Base-by-base conservation (phyloP, 2,329 filamentous ascomycete genomes). In the Alternaria arbusti region DNA sequence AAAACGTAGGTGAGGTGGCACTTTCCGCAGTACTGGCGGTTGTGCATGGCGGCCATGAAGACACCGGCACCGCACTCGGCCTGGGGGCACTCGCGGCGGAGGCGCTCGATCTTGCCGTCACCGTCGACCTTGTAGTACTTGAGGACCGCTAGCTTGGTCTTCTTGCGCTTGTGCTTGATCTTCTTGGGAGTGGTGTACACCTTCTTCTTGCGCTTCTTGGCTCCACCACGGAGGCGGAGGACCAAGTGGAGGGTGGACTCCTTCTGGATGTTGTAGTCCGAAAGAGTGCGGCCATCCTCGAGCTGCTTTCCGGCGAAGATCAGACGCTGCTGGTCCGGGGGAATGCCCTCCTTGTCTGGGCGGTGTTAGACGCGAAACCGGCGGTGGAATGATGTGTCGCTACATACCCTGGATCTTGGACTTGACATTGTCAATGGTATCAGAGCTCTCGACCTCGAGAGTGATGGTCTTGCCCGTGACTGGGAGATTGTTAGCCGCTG, bases 81-180 rank as follows among this genome's bases (percentile, higher is more conserved):
- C 68, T 77, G 86, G 75, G 96, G 96, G 89, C 96, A 99, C 90
- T 99, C 96, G 85, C 96, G 90, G 83, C 96, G 90, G 76, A 99
- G 91, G 82, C 96, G 96, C 92, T 99, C 96, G 80, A 99, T 98
- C 91, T 98, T 98, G 86, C 96, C 96, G 81, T 99, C 96, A 79
- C 92, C 93, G 85, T 98, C 96, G 80, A 99, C 96, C 93, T 99
- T 99, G 93, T 99, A 99, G 93, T 99, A 99, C 91, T 99, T 99
- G 85, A 99, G 94, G 78, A 99, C 95, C 81, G 96, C 96, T 85
- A 99, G 88, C 92, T 99, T 99, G 90, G 92, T 97, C 95, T 99
- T 99, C 94, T 98, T 99, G 89, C 94, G 92, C 94, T 99, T 99
- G 91, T 99, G 96, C 96, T 99, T 99, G 92, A 99, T 99, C 94